Base-by-base conservation (phyloP, 2,329 filamentous ascomycete species). In the Beauveria asiatica region DNA sequence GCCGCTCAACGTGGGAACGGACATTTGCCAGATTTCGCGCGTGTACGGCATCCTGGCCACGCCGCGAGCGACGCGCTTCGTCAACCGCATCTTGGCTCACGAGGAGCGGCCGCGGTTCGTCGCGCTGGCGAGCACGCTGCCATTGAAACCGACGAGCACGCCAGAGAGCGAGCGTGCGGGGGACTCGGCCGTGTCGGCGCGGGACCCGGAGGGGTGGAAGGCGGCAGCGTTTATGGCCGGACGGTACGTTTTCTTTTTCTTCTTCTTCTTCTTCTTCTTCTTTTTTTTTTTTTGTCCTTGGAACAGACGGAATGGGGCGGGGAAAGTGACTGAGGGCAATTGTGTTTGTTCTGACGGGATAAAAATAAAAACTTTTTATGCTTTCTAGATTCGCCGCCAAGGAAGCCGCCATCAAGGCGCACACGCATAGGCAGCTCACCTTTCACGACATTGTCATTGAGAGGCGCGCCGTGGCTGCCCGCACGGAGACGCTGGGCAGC, bases 351-450 rank as follows among this genome's bases (percentile, higher is more conserved):
- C 2, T 37, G 5, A 37, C 5, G 13, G 33, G 11, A 37, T 37
- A 6, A 5, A 5, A 13, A 16, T 0, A 5, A 16, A 37, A 13
- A 37, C 1, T 27, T 2, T 5, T 33, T 11, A 37, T 37, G 11
- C 30, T 37, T 13, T 33, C 6, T 37, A 37, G 84, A 57, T 88
- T 86, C 69, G 87, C 88, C 1, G 88, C 87, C 8, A 91, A 91
- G 69, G 89, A 91, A 72, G 89, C 88, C 1, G 81, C 80, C 57
- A 85, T 89, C 65, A 92, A 92, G 73, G 88, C 89, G 2, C 83
- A 88, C 64, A 78, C 81, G 1, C 75, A 79, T n/a, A 76, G 82
- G 8, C 73, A 72, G 23, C 72, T 91, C 25, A 80, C 78, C 1
- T 87, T 85, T 71, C 84, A 87, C 58, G 81, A 86, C 62, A 80